Percentiles rank a stretch among this genome's conserved stretches.
Evolutionary conservation across 2,329 filamentous ascomycete genomes (phyloP).

Genomic region (Phaeosphaeria sp.): DNA sequence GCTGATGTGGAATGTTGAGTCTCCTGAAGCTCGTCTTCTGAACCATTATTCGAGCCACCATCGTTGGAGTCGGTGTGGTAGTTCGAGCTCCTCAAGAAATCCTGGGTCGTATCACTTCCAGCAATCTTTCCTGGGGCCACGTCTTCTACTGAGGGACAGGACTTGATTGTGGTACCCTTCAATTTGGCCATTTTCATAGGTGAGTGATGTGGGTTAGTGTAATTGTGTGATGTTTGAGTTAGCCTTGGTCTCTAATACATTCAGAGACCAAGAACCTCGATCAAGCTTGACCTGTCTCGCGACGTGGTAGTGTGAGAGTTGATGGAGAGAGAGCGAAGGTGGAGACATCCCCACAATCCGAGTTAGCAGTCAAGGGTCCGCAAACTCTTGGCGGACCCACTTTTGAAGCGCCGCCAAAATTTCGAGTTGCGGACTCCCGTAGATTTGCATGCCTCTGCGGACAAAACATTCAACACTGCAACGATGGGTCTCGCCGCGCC

Average conservation of each 20-base stretch:
- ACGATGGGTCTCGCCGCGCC: slow-evolving; percentile 73
- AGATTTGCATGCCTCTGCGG: slow-evolving; percentile 8
- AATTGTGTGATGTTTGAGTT: not conserved
- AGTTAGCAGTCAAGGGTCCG: slow-evolving; percentile 7
- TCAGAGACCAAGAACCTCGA: not conserved
- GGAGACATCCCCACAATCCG: slow-evolving; percentile 17
- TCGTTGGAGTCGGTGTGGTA: slow-evolving; percentile 10
- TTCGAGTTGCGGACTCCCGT: slow-evolving; percentile 26
- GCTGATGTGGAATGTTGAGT: slow-evolving; percentile 9
- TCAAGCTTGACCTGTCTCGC: not conserved
- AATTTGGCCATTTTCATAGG: not conserved
- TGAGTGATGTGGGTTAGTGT: slow-evolving; percentile 25
- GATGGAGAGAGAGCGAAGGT: not conserved
- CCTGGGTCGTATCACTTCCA: not conserved
- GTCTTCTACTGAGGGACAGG: not conserved
- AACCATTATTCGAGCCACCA: slow-evolving; percentile 3
- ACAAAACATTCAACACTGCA: slow-evolving; percentile 10
- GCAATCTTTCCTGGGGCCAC: not conserved
- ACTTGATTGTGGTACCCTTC: not conserved
- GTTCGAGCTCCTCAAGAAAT: not conserved
- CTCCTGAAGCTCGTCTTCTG: slow-evolving; percentile 8
- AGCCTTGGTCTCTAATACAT: slow-evolving; percentile 2
- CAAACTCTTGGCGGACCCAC: slow-evolving; percentile 39
- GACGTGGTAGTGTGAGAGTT: not conserved
- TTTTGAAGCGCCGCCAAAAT: slow-evolving; percentile 32